phyloP scores from a whole-genome alignment of 495 filamentous ascomycete species.

The Neurospora sp. region DNA sequence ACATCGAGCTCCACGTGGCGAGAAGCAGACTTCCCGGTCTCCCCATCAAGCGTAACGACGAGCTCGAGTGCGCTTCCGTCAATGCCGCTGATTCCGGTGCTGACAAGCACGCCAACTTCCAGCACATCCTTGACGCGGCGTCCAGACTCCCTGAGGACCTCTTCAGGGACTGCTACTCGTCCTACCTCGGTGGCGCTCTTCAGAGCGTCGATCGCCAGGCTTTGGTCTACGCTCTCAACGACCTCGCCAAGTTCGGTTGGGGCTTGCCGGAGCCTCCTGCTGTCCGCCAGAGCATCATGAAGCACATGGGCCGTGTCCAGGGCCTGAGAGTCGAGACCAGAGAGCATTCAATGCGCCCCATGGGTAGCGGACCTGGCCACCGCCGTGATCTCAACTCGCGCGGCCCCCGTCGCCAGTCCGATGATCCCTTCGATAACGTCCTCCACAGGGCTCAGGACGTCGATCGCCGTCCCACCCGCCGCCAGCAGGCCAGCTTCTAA shows the following conservation, averaged over 20 bases:
- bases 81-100: slow-evolving; percentile 27
- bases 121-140: slow-evolving; percentile 25
- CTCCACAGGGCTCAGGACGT: neutral
- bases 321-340: slow-evolving; percentile 39
- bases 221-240: slow-evolving; percentile 49
- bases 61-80: slow-evolving; percentile 37
- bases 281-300: slow-evolving; percentile 32
- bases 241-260: slow-evolving; percentile 50
- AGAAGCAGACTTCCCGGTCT: slow-evolving; percentile 46
- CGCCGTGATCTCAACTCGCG: neutral
- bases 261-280: slow-evolving; percentile 48
- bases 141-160: slow-evolving; percentile 23
- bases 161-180: slow-evolving; percentile 26
- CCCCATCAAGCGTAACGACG: slow-evolving; percentile 52
- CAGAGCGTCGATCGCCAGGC: slow-evolving; percentile 23
- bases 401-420: neutral
- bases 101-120: slow-evolving; percentile 28
- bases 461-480: neutral
- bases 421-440: neutral
- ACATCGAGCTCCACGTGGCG: slow-evolving; percentile 44
- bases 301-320: slow-evolving; percentile 36
- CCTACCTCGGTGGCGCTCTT: slow-evolving; percentile 40
- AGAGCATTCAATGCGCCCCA: neutral
- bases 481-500: neutral
- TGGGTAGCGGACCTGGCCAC: neutral